phyloP scores from a whole-genome alignment of 495 filamentous ascomycete species.

The Xylaria bambusicola region DNA sequence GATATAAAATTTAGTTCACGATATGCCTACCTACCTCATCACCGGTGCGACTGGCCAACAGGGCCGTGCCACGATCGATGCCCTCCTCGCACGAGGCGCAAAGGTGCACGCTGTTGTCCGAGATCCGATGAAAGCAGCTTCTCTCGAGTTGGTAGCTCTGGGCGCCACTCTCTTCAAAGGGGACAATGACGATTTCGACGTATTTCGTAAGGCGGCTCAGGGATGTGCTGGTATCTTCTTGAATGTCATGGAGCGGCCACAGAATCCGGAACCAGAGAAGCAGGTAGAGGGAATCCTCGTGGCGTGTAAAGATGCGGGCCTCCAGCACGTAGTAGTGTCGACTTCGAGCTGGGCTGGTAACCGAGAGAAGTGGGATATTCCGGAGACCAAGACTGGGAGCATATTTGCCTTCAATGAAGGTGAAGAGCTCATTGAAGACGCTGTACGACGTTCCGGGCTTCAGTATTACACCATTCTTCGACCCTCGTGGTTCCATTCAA shows the following conservation, averaged over 20 bases:
- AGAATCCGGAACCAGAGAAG: neutral
- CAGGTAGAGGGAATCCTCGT: constrained; percentile 5
- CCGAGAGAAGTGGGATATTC: constrained; percentile 29
- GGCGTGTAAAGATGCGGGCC: constrained; percentile 19
- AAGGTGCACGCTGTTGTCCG: constrained; percentile 44
- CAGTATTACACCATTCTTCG: constrained; percentile 48
- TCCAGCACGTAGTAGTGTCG: constrained; percentile 40
- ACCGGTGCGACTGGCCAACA: constrained; percentile 52
- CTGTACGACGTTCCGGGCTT: constrained; percentile 40
- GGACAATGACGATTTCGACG: constrained; percentile 38
- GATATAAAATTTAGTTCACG: no score
- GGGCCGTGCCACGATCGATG: constrained; percentile 41
- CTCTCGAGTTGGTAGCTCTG: constrained; percentile 31
- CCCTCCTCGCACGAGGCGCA: constrained; percentile 37
- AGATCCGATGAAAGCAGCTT: constrained; percentile 32
- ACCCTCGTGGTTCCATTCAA: constrained; percentile 58
- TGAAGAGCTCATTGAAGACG: constrained; percentile 59
- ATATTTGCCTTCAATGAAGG: constrained; percentile 50
- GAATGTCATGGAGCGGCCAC: neutral
- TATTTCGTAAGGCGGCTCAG: constrained; percentile 22
- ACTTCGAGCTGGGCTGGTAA: constrained; percentile 36
- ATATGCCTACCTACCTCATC: constrained; percentile 42
- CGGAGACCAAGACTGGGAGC: constrained; percentile 47
- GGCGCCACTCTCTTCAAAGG: constrained; percentile 43
- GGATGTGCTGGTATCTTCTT: constrained; percentile 1